Evolutionary conservation across 2,329 filamentous ascomycete genomes (phyloP).

Genomic region (Fusarium odoratissimum): DNA sequence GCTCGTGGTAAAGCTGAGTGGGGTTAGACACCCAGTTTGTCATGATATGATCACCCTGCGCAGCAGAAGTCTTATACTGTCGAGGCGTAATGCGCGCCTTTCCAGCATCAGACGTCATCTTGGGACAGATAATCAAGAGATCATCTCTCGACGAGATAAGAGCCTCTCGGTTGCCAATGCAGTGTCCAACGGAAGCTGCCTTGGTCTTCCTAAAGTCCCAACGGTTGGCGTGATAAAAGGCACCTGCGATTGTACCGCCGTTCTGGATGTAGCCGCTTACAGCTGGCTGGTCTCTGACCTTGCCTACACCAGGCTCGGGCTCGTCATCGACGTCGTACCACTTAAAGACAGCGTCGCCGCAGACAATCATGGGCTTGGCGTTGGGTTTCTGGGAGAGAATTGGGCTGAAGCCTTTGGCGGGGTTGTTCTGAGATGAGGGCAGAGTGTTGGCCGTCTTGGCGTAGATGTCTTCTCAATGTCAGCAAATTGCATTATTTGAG

Average conservation of each 20-base stretch:
- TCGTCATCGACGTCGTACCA: slow-evolving; percentile 9
- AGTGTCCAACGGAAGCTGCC: neutral
- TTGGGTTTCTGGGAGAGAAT: neutral
- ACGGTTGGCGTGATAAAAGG: neutral
- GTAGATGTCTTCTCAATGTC: neutral
- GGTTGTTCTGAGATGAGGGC: neutral
- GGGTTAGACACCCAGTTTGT: neutral
- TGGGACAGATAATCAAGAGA: neutral
- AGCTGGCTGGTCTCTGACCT: neutral
- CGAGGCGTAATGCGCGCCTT: accelerated
- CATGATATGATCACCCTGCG: neutral
- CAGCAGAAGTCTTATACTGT: neutral
- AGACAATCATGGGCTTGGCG: slow-evolving; percentile 6
- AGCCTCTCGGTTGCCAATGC: slow-evolving; percentile 8
- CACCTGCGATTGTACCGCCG: neutral
- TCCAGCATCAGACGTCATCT: neutral
- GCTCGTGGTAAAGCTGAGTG: slow-evolving; percentile 11
- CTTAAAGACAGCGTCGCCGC: neutral
- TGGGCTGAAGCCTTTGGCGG: slow-evolving; percentile 1
- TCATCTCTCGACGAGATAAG: neutral
- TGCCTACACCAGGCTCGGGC: slow-evolving; percentile 1
- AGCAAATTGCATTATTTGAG: neutral
- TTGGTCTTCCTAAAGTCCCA: neutral
- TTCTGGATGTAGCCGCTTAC: neutral
- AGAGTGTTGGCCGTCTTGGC: neutral